These are phyloP conservation scores for Talaromyces marneffei DNA, from an alignment of 2,329 filamentous ascomycete species.

Conservation along the genomic window DNA sequence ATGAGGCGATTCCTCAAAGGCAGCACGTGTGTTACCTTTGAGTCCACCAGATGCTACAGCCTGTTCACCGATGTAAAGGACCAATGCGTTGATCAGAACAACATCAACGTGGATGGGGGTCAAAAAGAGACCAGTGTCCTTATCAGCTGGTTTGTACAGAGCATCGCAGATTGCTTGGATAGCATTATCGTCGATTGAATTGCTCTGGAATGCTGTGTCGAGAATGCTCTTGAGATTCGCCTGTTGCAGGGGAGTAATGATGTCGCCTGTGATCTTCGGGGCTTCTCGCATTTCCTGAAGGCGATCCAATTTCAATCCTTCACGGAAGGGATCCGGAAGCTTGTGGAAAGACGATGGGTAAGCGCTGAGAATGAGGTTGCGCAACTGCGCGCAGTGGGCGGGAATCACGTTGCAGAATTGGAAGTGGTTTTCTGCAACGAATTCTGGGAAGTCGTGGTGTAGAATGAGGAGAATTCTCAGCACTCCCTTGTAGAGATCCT, in stretches of 20 bases:
- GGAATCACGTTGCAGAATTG: conserved; percentile 76
- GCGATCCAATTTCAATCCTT: conserved; percentile 68
- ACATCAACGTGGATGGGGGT: conserved; percentile 64
- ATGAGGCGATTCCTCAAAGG: conserved; percentile 64
- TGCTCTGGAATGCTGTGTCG: conserved; percentile 49
- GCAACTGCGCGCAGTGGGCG: conserved; percentile 75
- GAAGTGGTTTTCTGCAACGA: conserved; percentile 80
- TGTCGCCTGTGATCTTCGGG: conserved; percentile 61
- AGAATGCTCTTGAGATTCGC: conserved; percentile 51
- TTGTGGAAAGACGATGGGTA: conserved; percentile 65
- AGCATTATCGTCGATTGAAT: conserved; percentile 60
- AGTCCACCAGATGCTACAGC: conserved; percentile 57
- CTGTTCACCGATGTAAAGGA: conserved; percentile 72
- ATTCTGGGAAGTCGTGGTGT: conserved; percentile 92
- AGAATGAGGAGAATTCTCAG: conserved; percentile 77
- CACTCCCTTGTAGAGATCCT: conserved; percentile 77
- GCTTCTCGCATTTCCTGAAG: conserved; percentile 67
- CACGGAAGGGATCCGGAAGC: conserved; percentile 66
- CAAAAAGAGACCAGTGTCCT: conserved; percentile 60
- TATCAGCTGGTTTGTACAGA: conserved; percentile 56
- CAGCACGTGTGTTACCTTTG: conserved; percentile 51
- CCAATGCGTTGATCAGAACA: conserved; percentile 69
- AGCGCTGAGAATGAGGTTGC: conserved; percentile 81
- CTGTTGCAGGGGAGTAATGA: conserved; percentile 43
- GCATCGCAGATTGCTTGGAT: conserved; percentile 71